Evolutionary conservation across 2,329 filamentous ascomycete species (phyloP), one percentile per base, ranked within the genome.

Genomic region (Colletotrichum somersetense): DNA sequence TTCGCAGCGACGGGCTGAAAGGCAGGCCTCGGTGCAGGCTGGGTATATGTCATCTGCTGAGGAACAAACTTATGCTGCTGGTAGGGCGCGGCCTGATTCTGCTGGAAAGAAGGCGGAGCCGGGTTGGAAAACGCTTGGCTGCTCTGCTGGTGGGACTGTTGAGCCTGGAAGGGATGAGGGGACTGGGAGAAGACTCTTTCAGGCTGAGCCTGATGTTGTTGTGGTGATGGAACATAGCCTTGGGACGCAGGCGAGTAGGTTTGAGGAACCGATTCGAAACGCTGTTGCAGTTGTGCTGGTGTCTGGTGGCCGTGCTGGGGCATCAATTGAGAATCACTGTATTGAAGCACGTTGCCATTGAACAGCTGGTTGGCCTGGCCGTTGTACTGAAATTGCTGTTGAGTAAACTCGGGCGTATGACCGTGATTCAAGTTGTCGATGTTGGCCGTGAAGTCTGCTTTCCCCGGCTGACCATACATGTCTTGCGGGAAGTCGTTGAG

Each of bases 401-500:
- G 79, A 1, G 77, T 55, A 67, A 82, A 85, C 20, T 75, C 75
- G 62, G 82, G 81, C 14, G 78, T 67, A 40, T 80, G 76, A 62
- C 67, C 79, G 77, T 12, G 78, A 70, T 59, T 82, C 66, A 83
- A 66, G 33, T 79, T 78, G 69, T 75, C 73, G 59, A 81, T 77
- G 33, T 75, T 72, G 55, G 75, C 75, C 23, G 73, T 76, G 7
- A 81, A 74, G 53, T 78, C 76, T 61, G 80, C 72, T 73, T 82
- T 83, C 38, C 71, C 68, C 63, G 80, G 81, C 59, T 83, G 81
- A 12, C 74, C 75, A 65, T 83, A 85, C 33, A 83, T 65, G 46
- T 82, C 81, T 18, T 81, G 76, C 50, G 82, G 80, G 12, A 84
- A 77, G 67, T 79, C 79, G 75, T 77, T 75, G 59, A 84, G 83